Evolutionary conservation across 805 yeast species (phyloP).

Genomic region (Maudiozyma pseudohumilis): DNA sequence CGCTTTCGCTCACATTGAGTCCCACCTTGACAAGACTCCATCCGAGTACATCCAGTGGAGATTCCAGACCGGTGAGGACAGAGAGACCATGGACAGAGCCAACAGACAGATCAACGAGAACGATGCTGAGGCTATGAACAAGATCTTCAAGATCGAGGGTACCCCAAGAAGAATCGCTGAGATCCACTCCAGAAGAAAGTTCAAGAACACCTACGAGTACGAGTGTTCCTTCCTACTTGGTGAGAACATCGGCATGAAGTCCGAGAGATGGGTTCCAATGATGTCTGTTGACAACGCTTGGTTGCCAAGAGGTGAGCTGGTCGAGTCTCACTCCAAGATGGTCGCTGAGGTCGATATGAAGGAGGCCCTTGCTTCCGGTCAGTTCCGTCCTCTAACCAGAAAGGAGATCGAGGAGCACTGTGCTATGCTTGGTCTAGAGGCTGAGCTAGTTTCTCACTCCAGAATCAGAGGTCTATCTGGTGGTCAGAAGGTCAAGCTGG

Average conservation of each 20-base stretch:
- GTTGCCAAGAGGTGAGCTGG: constrained; percentile 98
- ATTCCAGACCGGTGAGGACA: constrained; percentile 99
- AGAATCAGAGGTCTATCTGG: constrained; percentile 99
- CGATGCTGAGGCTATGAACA: constrained; percentile 98
- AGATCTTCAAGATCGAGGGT: constrained; percentile 98
- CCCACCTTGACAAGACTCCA: constrained; percentile 98
- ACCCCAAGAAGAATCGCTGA: constrained; percentile 94
- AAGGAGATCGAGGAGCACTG: constrained; percentile 99
- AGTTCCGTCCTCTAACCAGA: constrained; percentile 99
- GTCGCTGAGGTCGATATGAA: constrained; percentile 99
- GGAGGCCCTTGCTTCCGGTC: constrained; percentile 99
- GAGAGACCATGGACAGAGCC: constrained; percentile 99
- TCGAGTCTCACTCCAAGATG: constrained; percentile 96
- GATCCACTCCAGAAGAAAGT: constrained; percentile 95
- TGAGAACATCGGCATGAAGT: constrained; percentile 98
- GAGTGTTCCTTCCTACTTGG: constrained; percentile 97
- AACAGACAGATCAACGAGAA: constrained; percentile 95
- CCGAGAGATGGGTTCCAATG: constrained; percentile 99
- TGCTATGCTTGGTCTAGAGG: constrained; percentile 95
- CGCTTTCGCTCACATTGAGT: constrained; percentile 98
- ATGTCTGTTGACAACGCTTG: constrained; percentile 99
- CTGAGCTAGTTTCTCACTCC: constrained; percentile 99
- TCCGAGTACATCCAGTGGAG: constrained; percentile 99
- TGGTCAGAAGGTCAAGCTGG: constrained; percentile 99
- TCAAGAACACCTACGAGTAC: constrained; percentile 99